Conservation (phyloP, 768 basidiomycete genomes). For the Leccinum uliginosum region DNA sequence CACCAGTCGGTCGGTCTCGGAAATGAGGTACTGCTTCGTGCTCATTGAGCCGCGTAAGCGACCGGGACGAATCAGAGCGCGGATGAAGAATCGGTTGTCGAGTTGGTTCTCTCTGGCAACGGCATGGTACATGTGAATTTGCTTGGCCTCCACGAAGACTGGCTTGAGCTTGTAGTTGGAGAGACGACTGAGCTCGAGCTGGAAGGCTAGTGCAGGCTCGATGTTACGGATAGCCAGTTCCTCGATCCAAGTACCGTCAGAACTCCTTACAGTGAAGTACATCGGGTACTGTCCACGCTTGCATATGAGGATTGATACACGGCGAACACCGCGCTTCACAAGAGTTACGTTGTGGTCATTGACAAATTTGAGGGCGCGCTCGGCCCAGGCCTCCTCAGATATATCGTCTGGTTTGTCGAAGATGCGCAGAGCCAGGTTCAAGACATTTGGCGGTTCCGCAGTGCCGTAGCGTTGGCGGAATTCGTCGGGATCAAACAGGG, state of each 20-base stretch:
- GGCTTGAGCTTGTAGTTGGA: slow-evolving; percentile 96
- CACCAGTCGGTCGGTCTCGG: slow-evolving; percentile 95
- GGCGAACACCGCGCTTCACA: slow-evolving; percentile 76
- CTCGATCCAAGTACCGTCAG: slow-evolving; percentile 77
- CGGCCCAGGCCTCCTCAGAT: slow-evolving; percentile 72
- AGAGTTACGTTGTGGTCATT: slow-evolving; percentile 65
- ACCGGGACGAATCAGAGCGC: slow-evolving; percentile 93
- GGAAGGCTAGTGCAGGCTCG: slow-evolving; percentile 96
- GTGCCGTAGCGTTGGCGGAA: slow-evolving; percentile 72
- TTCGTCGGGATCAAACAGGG: slow-evolving; percentile 67
- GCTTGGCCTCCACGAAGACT: slow-evolving; percentile 94
- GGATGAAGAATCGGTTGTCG: slow-evolving; percentile 98
- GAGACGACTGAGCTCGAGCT: slow-evolving; percentile 92
- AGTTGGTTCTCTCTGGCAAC: slow-evolving; percentile 94
- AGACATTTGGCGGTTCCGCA: slow-evolving; percentile 82
- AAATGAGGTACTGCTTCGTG: slow-evolving; percentile 96
- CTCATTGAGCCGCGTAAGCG: slow-evolving; percentile 89
- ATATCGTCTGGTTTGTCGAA: slow-evolving; percentile 79
- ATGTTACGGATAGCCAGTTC: slow-evolving; percentile 97
- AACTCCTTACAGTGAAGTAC: slow-evolving; percentile 86
- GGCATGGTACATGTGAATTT: slow-evolving; percentile 97
- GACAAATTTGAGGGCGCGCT: slow-evolving; percentile 64
- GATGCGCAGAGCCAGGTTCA: slow-evolving; percentile 90
- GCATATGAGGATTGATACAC: slow-evolving; percentile 89
- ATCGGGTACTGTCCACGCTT: slow-evolving; percentile 87